phyloP scores from a whole-genome alignment of 352 stramenopile genomes.

The Aphanomyces invadans region DNA sequence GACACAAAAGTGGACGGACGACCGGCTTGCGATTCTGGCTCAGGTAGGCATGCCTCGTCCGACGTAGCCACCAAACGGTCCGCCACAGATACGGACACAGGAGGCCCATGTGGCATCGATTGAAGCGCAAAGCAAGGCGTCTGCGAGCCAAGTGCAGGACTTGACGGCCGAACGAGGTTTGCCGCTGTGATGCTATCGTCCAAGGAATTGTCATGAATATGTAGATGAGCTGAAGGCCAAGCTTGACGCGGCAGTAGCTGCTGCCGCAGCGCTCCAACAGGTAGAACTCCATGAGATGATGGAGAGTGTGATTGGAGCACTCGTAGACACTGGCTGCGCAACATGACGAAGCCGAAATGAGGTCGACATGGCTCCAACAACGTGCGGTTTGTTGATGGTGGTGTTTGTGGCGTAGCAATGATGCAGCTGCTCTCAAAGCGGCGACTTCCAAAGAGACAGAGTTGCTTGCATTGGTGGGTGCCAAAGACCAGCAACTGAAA shows the following conservation, averaged over 20 bases:
- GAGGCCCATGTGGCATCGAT: background rate
- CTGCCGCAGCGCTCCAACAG: background rate
- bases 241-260: background rate
- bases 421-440: background rate
- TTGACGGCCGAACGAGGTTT: background rate
- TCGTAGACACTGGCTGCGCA: background rate
- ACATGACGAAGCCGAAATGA: background rate
- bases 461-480: constrained; percentile 34
- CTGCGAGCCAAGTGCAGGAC: background rate
- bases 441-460: constrained; percentile 30
- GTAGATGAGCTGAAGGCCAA: background rate
- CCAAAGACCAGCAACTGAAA: constrained; percentile 43
- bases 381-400: background rate
- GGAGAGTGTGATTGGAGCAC: too few relatives aligned
- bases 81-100: background rate
- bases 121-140: background rate
- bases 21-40: constrained; percentile 42
- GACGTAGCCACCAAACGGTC: background rate
- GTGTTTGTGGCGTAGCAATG: too few relatives aligned
- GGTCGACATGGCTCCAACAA: background rate
- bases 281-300: background rate
- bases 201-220: background rate
- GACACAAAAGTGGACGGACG: constrained; percentile 45
- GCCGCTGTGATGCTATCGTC: too few relatives aligned
- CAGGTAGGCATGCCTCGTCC: constrained; percentile 26